phyloP scores from a whole-genome alignment of 2,329 filamentous ascomycete genomes.

The Neonectria coccinea region DNA sequence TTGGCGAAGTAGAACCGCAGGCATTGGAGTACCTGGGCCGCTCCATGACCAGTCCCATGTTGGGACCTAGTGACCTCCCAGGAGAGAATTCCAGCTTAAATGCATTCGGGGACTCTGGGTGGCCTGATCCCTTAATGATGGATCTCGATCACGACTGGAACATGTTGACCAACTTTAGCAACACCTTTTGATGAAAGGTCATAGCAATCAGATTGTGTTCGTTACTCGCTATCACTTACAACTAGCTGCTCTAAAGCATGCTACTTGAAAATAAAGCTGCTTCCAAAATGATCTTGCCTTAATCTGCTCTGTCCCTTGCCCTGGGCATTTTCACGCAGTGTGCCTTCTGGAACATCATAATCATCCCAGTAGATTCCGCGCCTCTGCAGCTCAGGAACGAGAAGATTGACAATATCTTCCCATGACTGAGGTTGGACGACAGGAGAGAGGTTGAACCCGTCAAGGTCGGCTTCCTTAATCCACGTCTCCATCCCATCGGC shows the following conservation, averaged over 20 bases:
- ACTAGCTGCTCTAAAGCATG: neutral
- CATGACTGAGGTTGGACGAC: constrained; percentile 22
- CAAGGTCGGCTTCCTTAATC: constrained; percentile 24
- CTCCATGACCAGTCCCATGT: neutral
- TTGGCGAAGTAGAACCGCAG: neutral
- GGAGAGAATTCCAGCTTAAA: neutral
- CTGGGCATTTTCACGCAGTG: constrained; percentile 19
- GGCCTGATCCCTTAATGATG: constrained; percentile 3
- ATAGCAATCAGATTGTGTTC: no score
- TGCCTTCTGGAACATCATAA: constrained; percentile 21
- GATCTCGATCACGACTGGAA: constrained; percentile 25
- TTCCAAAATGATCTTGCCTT: constrained; percentile 15
- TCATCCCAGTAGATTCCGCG: constrained; percentile 27
- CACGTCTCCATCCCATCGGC: constrained; percentile 27
- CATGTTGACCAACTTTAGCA: neutral
- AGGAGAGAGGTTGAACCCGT: constrained; percentile 28
- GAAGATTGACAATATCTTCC: constrained; percentile 21
- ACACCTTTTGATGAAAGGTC: neutral
- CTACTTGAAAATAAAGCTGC: neutral
- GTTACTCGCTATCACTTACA: neutral
- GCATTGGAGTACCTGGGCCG: constrained; percentile 13
- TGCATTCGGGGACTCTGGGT: neutral
- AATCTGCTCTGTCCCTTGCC: constrained; percentile 8
- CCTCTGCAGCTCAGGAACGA: constrained; percentile 23
- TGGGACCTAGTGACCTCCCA: neutral